Evolutionary conservation across 108 stramenopile genomes (phyloP).

Genomic region (Cyclotella sp.): DNA sequence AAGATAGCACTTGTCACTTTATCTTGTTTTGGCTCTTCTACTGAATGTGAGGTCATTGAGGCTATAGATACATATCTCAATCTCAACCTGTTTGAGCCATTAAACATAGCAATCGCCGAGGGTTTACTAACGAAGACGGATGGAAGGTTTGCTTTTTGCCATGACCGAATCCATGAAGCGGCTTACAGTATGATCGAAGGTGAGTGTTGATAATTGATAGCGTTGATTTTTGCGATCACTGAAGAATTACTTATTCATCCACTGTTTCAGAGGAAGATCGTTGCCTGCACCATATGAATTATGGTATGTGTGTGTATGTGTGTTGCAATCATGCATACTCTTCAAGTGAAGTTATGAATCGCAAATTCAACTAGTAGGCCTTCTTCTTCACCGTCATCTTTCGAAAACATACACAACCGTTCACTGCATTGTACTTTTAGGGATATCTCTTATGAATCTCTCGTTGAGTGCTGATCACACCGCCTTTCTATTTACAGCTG

Average conservation of each 20-base stretch:
- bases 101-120: conserved; percentile 8
- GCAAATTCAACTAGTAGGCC: no score
- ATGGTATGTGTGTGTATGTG: conserved; percentile 12
- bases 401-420: no score
- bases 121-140: neutral
- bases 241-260: no score
- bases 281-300: conserved; percentile 20
- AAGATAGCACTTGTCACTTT: conserved; percentile 1
- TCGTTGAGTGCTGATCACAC: neutral
- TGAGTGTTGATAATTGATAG: no score
- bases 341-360: no score
- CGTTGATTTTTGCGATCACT: no score
- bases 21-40: conserved; percentile 30
- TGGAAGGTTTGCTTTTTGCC: neutral
- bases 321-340: no score
- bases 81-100: neutral
- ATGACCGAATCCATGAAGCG: conserved; percentile 36
- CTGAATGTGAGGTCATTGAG: conserved; percentile 1
- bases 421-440: no score
- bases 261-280: conserved; percentile 6
- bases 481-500: conserved; percentile 22
- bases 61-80: conserved; percentile 8
- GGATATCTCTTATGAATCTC: neutral
- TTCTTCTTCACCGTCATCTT: no score
- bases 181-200: conserved; percentile 34